A percentile compares a stretch with the other conserved stretches of the same genome.
Evolutionary conservation across 805 yeast species (phyloP).

Genomic region (Kuraishia hungarica): DNA sequence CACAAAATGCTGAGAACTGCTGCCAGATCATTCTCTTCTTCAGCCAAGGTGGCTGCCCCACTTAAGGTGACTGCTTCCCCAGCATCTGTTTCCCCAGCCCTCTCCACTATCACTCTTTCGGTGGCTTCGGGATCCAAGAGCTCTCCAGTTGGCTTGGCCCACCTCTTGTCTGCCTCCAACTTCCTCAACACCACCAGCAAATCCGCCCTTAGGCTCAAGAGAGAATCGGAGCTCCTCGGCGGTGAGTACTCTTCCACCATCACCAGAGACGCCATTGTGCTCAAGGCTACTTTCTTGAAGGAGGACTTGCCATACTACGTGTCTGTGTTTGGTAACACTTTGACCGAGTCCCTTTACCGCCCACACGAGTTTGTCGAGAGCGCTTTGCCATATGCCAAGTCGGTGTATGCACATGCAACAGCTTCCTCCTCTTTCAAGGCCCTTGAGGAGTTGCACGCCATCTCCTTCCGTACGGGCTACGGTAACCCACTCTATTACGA

Average conservation of each 20-base stretch:
- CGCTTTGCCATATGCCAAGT: slow-evolving; percentile 69
- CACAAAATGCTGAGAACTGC: slow-evolving; percentile 21
- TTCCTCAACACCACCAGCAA: slow-evolving; percentile 76
- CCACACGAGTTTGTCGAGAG: slow-evolving; percentile 78
- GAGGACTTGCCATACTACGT: slow-evolving; percentile 90
- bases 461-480: slow-evolving; percentile 79
- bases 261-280: slow-evolving; percentile 77
- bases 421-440: slow-evolving; percentile 51
- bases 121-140: slow-evolving; percentile 79
- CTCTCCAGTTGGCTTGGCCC: slow-evolving; percentile 73
- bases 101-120: slow-evolving; percentile 71
- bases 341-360: slow-evolving; percentile 64
- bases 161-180: slow-evolving; percentile 73
- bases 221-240: slow-evolving; percentile 92
- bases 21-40: slow-evolving; percentile 26
- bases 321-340: slow-evolving; percentile 69
- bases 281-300: slow-evolving; percentile 75
- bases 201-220: slow-evolving; percentile 85
- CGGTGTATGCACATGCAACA: slow-evolving; percentile 49
- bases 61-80: slow-evolving; percentile 29
- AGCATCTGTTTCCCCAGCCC: slow-evolving; percentile 43
- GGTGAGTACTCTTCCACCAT: slow-evolving; percentile 64
- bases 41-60: slow-evolving; percentile 30
- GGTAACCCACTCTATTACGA: slow-evolving; percentile 78
- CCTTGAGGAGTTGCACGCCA: slow-evolving; percentile 68